Evolutionary conservation across 768 basidiomycete species (phyloP).

Genomic region (Mycena epipterygia): DNA sequence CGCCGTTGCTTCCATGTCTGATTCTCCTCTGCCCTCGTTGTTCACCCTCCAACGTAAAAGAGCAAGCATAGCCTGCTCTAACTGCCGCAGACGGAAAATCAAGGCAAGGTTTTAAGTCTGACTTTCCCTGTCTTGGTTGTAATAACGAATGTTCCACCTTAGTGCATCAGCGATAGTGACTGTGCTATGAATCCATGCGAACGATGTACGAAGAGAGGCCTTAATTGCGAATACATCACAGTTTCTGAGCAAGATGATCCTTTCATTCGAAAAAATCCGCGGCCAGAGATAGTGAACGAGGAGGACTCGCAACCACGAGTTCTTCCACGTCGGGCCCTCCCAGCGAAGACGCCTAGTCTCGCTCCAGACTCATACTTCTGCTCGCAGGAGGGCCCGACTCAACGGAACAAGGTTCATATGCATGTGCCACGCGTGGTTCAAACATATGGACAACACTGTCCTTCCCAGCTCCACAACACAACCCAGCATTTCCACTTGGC

Average conservation of each 20-base stretch:
- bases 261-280: not conserved
- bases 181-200: constrained; percentile 11
- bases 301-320: not conserved
- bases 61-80: constrained; percentile 12
- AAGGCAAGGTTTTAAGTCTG: not conserved
- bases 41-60: constrained; percentile 22
- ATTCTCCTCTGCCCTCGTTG: not conserved
- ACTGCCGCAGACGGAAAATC: constrained; percentile 20
- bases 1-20: not conserved
- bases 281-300: not conserved
- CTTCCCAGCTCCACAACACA: too few species aligned
- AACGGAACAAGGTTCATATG: too few species aligned
- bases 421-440: too few species aligned
- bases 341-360: not conserved
- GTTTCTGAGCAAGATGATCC: not conserved
- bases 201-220: constrained; percentile 19
- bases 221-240: constrained; percentile 14
- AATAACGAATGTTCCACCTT: not conserved
- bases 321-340: too few species aligned
- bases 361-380: too few species aligned
- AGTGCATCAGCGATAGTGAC: constrained; percentile 14
- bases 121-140: not conserved
- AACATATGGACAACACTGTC: too few species aligned
- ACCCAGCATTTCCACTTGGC: too few species aligned
- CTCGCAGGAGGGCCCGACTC: too few species aligned